Base-by-base conservation (phyloP, 495 filamentous ascomycete genomes). In the Lepraria neglecta region DNA sequence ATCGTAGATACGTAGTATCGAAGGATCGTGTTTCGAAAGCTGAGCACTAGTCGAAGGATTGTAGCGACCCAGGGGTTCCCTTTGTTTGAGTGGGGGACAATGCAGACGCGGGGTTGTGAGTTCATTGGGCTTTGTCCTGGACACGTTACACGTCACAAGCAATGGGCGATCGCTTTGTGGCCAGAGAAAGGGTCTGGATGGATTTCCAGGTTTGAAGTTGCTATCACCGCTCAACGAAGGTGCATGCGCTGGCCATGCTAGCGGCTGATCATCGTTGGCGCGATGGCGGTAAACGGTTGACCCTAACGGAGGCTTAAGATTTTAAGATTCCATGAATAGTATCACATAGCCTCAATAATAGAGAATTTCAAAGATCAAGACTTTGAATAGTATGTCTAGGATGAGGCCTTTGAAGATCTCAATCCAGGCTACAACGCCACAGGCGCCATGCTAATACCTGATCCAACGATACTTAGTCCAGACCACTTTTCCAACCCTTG, bases 251-350 rank as follows among this genome's bases (percentile, higher is more conserved):
- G 30, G 31, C 30, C 31, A 19, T 54, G n/a, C 51, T 54, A 54
- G 51, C 51, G 51, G 51, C 51, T 6, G 30, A 54, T 54, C 51
- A 19, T 51, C 19, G 30, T 33, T 53, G 51, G 28, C 51, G 51
- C 31, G 14, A 19, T 38, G 51, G 51, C 30, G 51, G 19, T 6
- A 7, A 53, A 5, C 28, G 14, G 27, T 28, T 31, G 27, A 52
- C 48, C 14, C 27, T 52, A 24, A 27, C 48, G 28, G 12, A 38
- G 35, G 35, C 35, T 38, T 38, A 38, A 38, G 12, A 10, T 7
- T 10, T 12, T 12, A 12, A 38, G 35, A 38, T 38, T 52, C 48
- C 48, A 52, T 52, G 48, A 52, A 52, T 52, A 52, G 48, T 14
- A 31, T 52, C 48, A 52, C 15, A 15, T 54, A 9, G 51, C 51